Conservation (phyloP, 371 early-diverging fungal species). For the Mucor irregularis region DNA sequence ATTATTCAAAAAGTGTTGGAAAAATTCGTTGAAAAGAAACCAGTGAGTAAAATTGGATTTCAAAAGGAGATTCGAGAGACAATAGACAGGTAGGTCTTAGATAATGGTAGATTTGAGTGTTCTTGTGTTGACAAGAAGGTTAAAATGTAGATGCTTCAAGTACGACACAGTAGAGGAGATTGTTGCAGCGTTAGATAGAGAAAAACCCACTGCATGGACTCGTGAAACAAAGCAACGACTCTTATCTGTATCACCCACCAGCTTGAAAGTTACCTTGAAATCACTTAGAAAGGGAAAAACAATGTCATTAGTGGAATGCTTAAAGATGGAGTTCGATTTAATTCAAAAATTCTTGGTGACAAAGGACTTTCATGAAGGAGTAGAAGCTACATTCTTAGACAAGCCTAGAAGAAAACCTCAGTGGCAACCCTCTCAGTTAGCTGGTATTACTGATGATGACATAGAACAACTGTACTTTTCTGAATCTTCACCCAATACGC, state of each 20-base stretch:
- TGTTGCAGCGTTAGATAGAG: constrained; percentile 72
- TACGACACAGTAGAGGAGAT: constrained; percentile 81
- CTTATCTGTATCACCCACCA: constrained; percentile 77
- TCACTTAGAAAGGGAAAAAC: constrained; percentile 71
- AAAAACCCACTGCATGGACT: constrained; percentile 66
- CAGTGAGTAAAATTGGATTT: constrained; percentile 44
- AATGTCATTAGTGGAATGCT: constrained; percentile 73
- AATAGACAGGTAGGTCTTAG: constrained; percentile 66
- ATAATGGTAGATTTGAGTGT: background rate
- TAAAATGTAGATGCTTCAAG: constrained; percentile 74
- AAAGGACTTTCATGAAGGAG: constrained; percentile 37
- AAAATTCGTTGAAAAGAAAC: constrained; percentile 74
- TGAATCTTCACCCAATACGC: constrained; percentile 30
- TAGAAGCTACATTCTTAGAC: constrained; percentile 44
- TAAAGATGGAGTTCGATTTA: constrained; percentile 84
- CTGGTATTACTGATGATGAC: constrained; percentile 52
- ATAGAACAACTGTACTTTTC: constrained; percentile 65
- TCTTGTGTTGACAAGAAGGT: background rate
- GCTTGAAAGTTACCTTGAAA: constrained; percentile 82
- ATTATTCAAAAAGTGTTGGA: constrained; percentile 89
- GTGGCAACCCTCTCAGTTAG: constrained; percentile 74
- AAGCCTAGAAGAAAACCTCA: constrained; percentile 62
- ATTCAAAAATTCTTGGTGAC: constrained; percentile 74
- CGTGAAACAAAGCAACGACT: constrained; percentile 70
- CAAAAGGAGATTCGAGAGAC: constrained; percentile 61